Conservation (phyloP, 805 yeast species). For the Wickerhamomyces xylosicus region DNA sequence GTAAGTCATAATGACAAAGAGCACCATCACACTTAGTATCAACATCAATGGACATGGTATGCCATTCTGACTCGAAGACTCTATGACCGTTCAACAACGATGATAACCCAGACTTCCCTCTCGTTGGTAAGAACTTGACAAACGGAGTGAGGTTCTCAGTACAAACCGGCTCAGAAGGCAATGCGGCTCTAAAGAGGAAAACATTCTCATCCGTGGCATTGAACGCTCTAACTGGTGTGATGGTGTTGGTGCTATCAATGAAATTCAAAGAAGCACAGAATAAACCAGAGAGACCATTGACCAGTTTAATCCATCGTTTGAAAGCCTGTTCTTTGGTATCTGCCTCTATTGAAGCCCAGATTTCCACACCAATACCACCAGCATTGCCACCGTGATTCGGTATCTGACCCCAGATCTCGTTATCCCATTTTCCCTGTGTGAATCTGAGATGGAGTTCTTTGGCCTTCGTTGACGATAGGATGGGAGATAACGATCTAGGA, state of each 20-base stretch:
- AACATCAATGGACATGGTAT: slow-evolving; percentile 82
- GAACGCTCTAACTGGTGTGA: slow-evolving; percentile 43
- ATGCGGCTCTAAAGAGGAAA: slow-evolving; percentile 67
- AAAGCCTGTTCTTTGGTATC: slow-evolving; percentile 41
- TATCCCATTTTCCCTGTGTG: slow-evolving; percentile 93
- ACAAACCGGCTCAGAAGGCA: slow-evolving; percentile 93
- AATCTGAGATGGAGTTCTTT: slow-evolving; percentile 77
- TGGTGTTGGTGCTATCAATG: slow-evolving; percentile 70
- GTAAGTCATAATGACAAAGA: slow-evolving; percentile 41
- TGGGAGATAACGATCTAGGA: slow-evolving; percentile 75
- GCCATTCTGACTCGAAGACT: slow-evolving; percentile 89
- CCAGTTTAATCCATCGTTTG: slow-evolving; percentile 57
- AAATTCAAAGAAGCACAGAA: slow-evolving; percentile 94
- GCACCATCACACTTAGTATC: slow-evolving; percentile 37
- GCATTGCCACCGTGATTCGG: slow-evolving; percentile 62
- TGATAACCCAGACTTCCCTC: slow-evolving; percentile 83
- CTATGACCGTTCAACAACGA: slow-evolving; percentile 83
- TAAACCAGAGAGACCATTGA: slow-evolving; percentile 75
- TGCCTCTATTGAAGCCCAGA: slow-evolving; percentile 82
- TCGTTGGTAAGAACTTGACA: slow-evolving; percentile 79
- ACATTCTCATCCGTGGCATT: slow-evolving; percentile 22
- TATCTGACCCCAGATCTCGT: slow-evolving; percentile 75
- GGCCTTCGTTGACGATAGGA: slow-evolving; percentile 54
- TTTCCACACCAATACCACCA: slow-evolving; percentile 94
- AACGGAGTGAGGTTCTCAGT: slow-evolving; percentile 96